Percentiles rank a stretch among this genome's conserved stretches.
phyloP scores from a whole-genome alignment of 2,329 filamentous ascomycete species.

The Diplodia scrobiculata region DNA sequence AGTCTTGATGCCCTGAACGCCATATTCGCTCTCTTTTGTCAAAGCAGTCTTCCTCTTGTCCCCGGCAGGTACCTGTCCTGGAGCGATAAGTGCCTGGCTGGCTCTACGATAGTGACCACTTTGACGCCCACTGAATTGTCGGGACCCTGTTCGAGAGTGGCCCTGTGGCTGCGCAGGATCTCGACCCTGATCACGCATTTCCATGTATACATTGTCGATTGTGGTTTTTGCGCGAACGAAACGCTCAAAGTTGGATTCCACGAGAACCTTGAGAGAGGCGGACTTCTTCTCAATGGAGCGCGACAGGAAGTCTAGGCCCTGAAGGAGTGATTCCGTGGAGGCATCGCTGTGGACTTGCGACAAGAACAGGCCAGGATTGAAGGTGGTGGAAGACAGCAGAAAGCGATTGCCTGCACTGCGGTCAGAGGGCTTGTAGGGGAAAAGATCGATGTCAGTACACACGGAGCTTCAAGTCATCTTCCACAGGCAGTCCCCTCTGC shows the following conservation, averaged over 20 bases:
- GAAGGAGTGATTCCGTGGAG: constrained; percentile 76
- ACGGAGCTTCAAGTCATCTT: constrained; percentile 80
- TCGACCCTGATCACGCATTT: constrained; percentile 79
- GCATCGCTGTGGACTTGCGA: constrained; percentile 87
- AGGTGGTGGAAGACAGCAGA: constrained; percentile 90
- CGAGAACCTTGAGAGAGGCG: constrained; percentile 89
- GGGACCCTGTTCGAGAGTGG: constrained; percentile 58
- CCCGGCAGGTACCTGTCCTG: constrained; percentile 36
- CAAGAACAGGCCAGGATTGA: constrained; percentile 87
- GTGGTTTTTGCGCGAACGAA: constrained; percentile 97
- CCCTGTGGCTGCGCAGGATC: constrained; percentile 42
- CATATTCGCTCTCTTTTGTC: constrained; percentile 72
- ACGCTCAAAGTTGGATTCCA: constrained; percentile 97
- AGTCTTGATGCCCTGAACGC: constrained; percentile 66
- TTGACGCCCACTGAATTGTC: constrained; percentile 51
- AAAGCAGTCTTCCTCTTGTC: constrained; percentile 86
- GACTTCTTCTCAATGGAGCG: constrained; percentile 97
- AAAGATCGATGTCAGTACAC: constrained; percentile 42
- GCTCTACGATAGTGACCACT: constrained; percentile 57
- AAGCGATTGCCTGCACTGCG: constrained; percentile 76
- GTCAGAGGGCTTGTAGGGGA: background rate
- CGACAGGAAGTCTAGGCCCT: constrained; percentile 82
- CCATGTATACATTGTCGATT: constrained; percentile 97
- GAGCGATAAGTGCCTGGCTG: constrained; percentile 40
- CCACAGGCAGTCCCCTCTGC: constrained; percentile 73